phyloP scores from a whole-genome alignment of 2,329 filamentous ascomycete species.

The Trichoderma harzianum region DNA sequence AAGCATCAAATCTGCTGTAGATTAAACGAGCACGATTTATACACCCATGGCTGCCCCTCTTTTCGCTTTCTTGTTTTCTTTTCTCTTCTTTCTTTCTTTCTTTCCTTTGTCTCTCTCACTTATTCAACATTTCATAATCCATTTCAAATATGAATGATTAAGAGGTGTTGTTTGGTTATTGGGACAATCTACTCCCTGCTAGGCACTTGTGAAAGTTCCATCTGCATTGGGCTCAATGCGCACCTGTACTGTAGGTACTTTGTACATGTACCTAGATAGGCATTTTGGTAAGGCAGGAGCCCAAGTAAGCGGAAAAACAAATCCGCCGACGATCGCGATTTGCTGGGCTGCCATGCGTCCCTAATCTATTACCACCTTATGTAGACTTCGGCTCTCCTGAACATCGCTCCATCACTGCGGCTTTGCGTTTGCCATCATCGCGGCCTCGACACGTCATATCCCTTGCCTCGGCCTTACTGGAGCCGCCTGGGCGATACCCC shows the following conservation, averaged over 20 bases:
- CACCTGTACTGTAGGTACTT: neutral
- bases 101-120: neutral
- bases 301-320: constrained; percentile 5
- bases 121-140: neutral
- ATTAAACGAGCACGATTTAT: neutral
- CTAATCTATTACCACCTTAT: neutral
- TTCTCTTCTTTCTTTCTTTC: neutral
- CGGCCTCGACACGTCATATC: constrained; percentile 11
- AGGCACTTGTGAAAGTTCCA: neutral
- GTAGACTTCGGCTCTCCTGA: neutral
- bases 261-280: neutral
- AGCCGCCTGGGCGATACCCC: neutral
- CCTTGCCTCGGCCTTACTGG: neutral
- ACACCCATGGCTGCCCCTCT: neutral
- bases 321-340: neutral
- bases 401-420: neutral
- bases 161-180: neutral
- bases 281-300: neutral
- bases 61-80: neutral
- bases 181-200: neutral
- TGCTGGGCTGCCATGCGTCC: neutral
- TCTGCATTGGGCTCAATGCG: neutral
- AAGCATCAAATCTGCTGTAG: neutral
- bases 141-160: neutral
- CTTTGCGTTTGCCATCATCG: constrained; percentile 2